Conservation (phyloP, 2,329 filamentous ascomycete species). For the Penicillium sp. region DNA sequence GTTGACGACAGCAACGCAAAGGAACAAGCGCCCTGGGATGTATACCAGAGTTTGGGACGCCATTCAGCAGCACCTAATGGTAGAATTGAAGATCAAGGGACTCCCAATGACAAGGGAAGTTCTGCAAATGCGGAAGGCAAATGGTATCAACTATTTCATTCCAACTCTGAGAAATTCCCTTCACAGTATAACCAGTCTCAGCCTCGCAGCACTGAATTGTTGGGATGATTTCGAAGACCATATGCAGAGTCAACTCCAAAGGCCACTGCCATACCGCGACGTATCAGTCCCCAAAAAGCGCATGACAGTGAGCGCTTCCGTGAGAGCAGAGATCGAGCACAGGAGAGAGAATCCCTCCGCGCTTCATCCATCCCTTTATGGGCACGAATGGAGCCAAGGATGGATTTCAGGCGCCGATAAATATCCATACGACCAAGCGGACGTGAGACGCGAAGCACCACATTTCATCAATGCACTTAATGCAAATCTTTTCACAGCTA, state of each 20-base stretch:
- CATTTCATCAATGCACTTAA: constrained; percentile 26
- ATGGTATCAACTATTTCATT: constrained; percentile 34
- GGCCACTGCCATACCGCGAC: constrained; percentile 25
- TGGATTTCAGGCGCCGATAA: constrained; percentile 13
- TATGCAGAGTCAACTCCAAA: constrained; percentile 21
- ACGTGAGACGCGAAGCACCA: constrained; percentile 21
- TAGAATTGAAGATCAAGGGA: constrained; percentile 9
- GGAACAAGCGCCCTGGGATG: constrained; percentile 26
- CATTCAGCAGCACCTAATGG: constrained; percentile 35
- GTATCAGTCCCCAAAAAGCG: constrained; percentile 23
- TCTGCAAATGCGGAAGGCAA: constrained; percentile 21
- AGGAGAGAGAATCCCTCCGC: neutral
- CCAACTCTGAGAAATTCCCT: constrained; percentile 30
- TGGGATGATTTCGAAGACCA: constrained; percentile 31
- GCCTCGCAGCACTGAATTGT: constrained; percentile 32
- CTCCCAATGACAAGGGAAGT: constrained; percentile 14
- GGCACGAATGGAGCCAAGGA: constrained; percentile 29
- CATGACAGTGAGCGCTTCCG: constrained; percentile 3
- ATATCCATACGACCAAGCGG: constrained; percentile 32
- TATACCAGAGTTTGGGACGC: constrained; percentile 34
- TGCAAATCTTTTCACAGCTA: constrained; percentile 21
- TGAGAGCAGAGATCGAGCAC: constrained; percentile 3
- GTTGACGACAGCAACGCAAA: constrained; percentile 19
- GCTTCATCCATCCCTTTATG: constrained; percentile 19
- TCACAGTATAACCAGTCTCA: constrained; percentile 33